These are phyloP conservation scores for Pichia eremophila DNA, from an alignment of 805 yeast genomes.

Conservation along the genomic window DNA sequence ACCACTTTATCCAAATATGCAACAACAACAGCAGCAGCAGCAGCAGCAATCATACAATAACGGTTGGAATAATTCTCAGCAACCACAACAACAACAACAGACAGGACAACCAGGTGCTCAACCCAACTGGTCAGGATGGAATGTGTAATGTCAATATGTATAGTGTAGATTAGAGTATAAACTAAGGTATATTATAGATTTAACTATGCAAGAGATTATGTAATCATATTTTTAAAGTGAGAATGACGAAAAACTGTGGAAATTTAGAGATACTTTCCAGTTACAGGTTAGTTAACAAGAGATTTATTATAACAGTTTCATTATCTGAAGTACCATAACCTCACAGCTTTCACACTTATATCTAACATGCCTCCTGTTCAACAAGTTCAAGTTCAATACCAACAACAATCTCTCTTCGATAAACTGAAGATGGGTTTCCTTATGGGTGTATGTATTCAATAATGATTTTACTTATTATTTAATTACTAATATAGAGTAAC, in stretches of 20 bases:
- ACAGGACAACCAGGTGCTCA: not conserved
- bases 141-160: not conserved
- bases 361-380: conserved; percentile 55
- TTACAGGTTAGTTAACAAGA: too few species aligned
- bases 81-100: conserved; percentile 8
- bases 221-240: too few species aligned
- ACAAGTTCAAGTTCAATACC: conserved; percentile 53
- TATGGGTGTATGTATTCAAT: conserved; percentile 62
- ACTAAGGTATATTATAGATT: not conserved
- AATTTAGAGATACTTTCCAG: too few species aligned
- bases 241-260: too few species aligned
- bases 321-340: not conserved
- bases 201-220: not conserved
- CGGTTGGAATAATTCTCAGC: conserved; percentile 6
- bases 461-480: too few species aligned
- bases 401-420: conserved; percentile 79
- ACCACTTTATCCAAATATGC: conserved; percentile 9
- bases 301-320: too few species aligned
- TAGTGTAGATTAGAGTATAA: too few species aligned
- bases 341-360: not conserved
- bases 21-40: conserved; percentile 1
- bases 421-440: conserved; percentile 97
- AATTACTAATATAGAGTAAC: too few species aligned
- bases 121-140: conserved; percentile 6
- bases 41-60: not conserved